Percentiles rank a stretch among this genome's conserved stretches.
Conservation (phyloP, 345 rosid species). For the Cardamine resedifolia region DNA sequence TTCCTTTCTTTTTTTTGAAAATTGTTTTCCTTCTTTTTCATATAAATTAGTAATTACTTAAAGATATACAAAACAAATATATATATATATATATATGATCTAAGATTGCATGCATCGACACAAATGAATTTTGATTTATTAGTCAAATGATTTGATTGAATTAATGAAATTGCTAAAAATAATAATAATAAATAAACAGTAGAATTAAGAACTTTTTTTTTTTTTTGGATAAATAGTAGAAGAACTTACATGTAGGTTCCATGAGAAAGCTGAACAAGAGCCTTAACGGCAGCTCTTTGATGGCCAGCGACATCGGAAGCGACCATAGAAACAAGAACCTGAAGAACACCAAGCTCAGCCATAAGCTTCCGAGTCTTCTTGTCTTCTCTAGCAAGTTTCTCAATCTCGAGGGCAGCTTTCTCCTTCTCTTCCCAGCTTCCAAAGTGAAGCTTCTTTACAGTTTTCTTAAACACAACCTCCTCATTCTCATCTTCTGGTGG, state of each 20-base stretch:
- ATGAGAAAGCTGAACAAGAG: constrained; percentile 79
- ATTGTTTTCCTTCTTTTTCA: not conserved
- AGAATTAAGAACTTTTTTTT: too few species aligned
- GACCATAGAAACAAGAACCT: constrained; percentile 70
- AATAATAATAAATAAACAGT: not conserved
- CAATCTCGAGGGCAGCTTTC: constrained; percentile 65
- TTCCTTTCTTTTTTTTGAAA: not conserved
- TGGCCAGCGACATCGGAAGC: constrained; percentile 44
- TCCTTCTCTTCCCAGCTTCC: constrained; percentile 78
- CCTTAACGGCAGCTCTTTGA: constrained; percentile 57
- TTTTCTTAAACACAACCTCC: constrained; percentile 56
- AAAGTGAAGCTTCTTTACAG: constrained; percentile 84
- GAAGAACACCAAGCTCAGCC: constrained; percentile 89
- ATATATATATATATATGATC: too few species aligned
- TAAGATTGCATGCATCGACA: constrained; percentile 7
- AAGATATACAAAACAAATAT: not conserved
- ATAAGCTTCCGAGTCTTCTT: constrained; percentile 56
- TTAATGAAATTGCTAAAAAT: not conserved
- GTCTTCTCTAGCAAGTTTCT: constrained; percentile 60
- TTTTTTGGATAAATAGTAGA: too few species aligned
- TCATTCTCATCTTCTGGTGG: constrained; percentile 34
- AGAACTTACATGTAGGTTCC: constrained; percentile 75
- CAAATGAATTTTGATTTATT: not conserved
- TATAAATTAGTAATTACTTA: not conserved
- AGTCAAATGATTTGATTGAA: not conserved